phyloP scores from a whole-genome alignment of 305 asterid genomes.

The Fraxinus albicans region DNA sequence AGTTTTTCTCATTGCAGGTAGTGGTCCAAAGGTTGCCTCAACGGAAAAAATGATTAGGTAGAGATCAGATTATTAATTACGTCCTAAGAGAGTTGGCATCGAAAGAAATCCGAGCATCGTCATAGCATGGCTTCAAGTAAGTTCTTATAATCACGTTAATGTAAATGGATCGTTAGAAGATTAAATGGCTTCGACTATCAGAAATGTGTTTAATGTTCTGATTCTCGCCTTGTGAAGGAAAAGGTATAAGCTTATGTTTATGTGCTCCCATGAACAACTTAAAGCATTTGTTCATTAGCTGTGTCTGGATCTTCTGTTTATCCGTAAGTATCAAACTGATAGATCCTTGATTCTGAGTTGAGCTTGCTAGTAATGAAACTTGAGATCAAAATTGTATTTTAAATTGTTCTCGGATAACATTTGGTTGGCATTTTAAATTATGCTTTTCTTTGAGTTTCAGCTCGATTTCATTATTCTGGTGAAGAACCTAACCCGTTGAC shows the following conservation, averaged over 20 bases:
- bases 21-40: conserved; percentile 82
- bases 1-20: conserved; percentile 44
- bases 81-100: neutral
- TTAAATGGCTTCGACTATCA: neutral
- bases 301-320: neutral
- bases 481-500: neutral
- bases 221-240: neutral
- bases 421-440: neutral
- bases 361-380: neutral
- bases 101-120: neutral
- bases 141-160: neutral
- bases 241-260: neutral
- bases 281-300: neutral
- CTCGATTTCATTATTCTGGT: neutral
- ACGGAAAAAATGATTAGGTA: conserved; percentile 50
- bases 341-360: neutral
- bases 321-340: neutral
- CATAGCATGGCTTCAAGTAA: neutral
- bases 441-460: neutral
- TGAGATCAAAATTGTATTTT: neutral
- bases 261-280: neutral
- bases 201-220: neutral
- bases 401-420: neutral
- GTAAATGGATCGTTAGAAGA: neutral
- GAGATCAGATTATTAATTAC: neutral